These are phyloP conservation scores for Argentina anserina DNA, from an alignment of 306 rosid genomes.

Conservation along the genomic window DNA sequence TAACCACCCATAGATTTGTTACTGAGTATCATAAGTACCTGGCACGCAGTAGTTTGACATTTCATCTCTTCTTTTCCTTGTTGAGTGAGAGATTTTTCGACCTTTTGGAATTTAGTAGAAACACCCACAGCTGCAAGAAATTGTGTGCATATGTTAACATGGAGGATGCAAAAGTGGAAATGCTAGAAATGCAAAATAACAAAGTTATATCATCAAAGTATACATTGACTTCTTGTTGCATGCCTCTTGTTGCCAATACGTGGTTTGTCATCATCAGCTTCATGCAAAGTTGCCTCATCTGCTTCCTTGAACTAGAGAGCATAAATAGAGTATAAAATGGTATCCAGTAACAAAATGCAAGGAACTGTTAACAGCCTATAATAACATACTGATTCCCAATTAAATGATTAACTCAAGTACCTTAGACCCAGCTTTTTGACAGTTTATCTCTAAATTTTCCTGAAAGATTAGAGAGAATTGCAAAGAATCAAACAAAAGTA, in stretches of 20 bases:
- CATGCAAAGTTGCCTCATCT: slow-evolving; percentile 27
- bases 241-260: slow-evolving; percentile 35
- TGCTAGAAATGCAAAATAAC: not conserved
- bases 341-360: slow-evolving; percentile 2
- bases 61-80: slow-evolving; percentile 48
- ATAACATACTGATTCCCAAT: not conserved
- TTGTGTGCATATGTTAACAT: not conserved
- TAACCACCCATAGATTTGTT: not conserved
- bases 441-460: slow-evolving; percentile 42
- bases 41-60: slow-evolving; percentile 25
- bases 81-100: slow-evolving; percentile 1
- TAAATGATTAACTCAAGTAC: slow-evolving; percentile 26
- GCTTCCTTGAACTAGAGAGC: slow-evolving; percentile 42
- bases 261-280: slow-evolving; percentile 32
- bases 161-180: not conserved
- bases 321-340: slow-evolving; percentile 22
- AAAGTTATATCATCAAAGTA: slow-evolving; percentile 12
- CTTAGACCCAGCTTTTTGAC: slow-evolving; percentile 35
- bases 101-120: slow-evolving; percentile 3
- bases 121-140: not conserved
- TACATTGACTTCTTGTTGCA: slow-evolving; percentile 62
- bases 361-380: slow-evolving; percentile 11
- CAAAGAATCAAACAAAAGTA: not conserved
- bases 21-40: slow-evolving; percentile 30
- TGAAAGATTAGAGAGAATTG: slow-evolving; percentile 21